Conservation (phyloP, 2,329 filamentous ascomycete genomes). For the Fusarium kyushuense region DNA sequence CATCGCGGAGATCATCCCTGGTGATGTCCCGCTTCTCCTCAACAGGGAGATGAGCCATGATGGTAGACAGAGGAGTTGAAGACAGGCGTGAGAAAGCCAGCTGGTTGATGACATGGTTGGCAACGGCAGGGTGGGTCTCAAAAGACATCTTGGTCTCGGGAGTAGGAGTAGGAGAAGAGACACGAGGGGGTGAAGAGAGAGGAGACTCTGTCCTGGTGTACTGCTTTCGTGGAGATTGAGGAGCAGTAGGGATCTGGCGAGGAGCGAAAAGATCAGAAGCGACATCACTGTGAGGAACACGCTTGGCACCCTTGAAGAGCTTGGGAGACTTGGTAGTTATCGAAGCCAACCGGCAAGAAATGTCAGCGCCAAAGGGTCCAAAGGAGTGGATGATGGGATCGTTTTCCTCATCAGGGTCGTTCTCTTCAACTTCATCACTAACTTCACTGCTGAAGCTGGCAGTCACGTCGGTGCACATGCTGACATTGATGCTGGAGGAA, state of each 20-base stretch:
- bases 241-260: slow-evolving; percentile 40
- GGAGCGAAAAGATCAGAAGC: slow-evolving; percentile 45
- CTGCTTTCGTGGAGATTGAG: slow-evolving; percentile 44
- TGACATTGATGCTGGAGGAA: slow-evolving; percentile 52
- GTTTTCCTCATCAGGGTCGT: slow-evolving; percentile 91
- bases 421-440: slow-evolving; percentile 65
- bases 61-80: slow-evolving; percentile 89
- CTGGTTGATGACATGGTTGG: slow-evolving; percentile 94
- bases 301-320: slow-evolving; percentile 47
- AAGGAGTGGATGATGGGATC: slow-evolving; percentile 94
- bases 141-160: slow-evolving; percentile 44
- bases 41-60: slow-evolving; percentile 85
- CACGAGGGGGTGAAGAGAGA: slow-evolving; percentile 46
- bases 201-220: slow-evolving; percentile 42
- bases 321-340: slow-evolving; percentile 78
- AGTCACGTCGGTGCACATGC: slow-evolving; percentile 64
- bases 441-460: slow-evolving; percentile 69
- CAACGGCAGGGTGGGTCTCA: slow-evolving; percentile 62
- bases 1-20: slow-evolving; percentile 72
- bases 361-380: slow-evolving; percentile 86
- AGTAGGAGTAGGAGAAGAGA: slow-evolving; percentile 40
- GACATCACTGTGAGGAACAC: slow-evolving; percentile 34
- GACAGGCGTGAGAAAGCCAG: slow-evolving; percentile 93
- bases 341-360: slow-evolving; percentile 84
- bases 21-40: slow-evolving; percentile 71